Evolutionary conservation across 2,329 filamentous ascomycete species (phyloP).

Genomic region (Aspergillus ruber): DNA sequence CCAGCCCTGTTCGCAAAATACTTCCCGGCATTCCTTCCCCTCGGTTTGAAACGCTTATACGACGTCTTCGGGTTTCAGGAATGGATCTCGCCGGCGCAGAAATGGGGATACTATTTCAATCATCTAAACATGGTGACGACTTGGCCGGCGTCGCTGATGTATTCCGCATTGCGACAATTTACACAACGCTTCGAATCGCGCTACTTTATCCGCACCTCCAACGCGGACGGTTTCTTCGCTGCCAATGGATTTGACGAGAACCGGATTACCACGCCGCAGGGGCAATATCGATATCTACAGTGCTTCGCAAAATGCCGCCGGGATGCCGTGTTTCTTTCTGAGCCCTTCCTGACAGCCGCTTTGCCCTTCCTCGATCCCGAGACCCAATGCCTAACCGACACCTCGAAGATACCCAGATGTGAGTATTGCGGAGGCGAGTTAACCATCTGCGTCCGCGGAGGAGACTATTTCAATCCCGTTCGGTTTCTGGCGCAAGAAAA

Average conservation of each 20-base stretch:
- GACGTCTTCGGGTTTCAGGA: constrained; percentile 13
- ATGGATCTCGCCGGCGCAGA: constrained; percentile 11
- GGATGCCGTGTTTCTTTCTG: constrained; percentile 15
- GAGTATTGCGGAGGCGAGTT: constrained; percentile 14
- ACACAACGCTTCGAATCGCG: background rate
- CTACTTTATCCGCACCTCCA: constrained; percentile 16
- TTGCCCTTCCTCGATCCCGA: constrained; percentile 10
- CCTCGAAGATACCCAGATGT: constrained; percentile 8
- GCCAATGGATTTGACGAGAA: constrained; percentile 12
- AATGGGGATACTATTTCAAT: constrained; percentile 19
- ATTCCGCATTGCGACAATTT: constrained; percentile 2
- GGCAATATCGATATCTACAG: constrained; percentile 15
- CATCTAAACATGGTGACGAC: constrained; percentile 12
- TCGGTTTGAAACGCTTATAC: constrained; percentile 18
- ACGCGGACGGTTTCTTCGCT: constrained; percentile 15
- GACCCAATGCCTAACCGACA: constrained; percentile 10
- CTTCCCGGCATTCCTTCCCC: constrained; percentile 23
- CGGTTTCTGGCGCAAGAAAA: constrained; percentile 10
- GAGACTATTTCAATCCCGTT: constrained; percentile 14
- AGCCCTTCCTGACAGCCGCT: constrained; percentile 10
- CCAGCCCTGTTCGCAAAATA: constrained; percentile 14
- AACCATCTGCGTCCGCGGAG: constrained; percentile 16
- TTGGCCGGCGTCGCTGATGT: constrained; percentile 9
- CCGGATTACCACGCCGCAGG: constrained; percentile 15
- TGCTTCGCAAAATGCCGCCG: constrained; percentile 13